Evolutionary conservation across 169 alveolate species (phyloP), one percentile per base, ranked within the genome.

Genomic region (Babesia gibsoni): DNA sequence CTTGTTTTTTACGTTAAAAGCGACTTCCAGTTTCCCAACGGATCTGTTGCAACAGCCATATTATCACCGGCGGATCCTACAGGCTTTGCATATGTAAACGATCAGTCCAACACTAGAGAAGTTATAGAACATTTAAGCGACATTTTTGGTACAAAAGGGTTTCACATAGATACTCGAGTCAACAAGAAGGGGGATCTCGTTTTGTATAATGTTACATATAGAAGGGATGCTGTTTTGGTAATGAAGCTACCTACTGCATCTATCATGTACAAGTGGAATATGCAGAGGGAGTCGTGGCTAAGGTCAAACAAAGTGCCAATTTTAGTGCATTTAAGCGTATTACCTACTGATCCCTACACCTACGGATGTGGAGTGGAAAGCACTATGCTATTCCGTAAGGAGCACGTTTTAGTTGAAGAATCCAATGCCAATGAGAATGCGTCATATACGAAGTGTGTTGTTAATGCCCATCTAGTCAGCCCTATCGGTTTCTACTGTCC

Each of bases 401-500:
- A 69, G 2, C 42, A 12, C 16, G 16, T n/a, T 14, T 20, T 23
- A 72, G 25, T 58, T 27, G 22, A n/a, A 9, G 73, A 35, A 42
- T 32, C 41, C 27, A 23, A 33, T 4, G 22, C 4, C 12, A 49
- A 41, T 3, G 46, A 4, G 14, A 16, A 54, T 8, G 56, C 25
- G 22, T 18, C n/a, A 18, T 29, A 9, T 10, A 33, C 78, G 0
- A 9, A 18, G 32, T 79, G 88, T 66, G 52, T 9, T 0, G 66
- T 79, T 16, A 61, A 69, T 37, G 58, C 73, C 29, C 20, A 43
- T 29, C 10, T 52, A n/a, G 0, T 27, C 30, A 49, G 80, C 25
- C 83, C 83, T 20, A 52, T 79, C 5, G 88, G 88, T 12, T 79
- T 79, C 25, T 79, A 68, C 43, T 79, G 88, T 32, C 88, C 88